A percentile compares a stretch with the other conserved stretches of the same genome.
Conservation (phyloP, 805 yeast species). For the Saturnispora silvae region DNA sequence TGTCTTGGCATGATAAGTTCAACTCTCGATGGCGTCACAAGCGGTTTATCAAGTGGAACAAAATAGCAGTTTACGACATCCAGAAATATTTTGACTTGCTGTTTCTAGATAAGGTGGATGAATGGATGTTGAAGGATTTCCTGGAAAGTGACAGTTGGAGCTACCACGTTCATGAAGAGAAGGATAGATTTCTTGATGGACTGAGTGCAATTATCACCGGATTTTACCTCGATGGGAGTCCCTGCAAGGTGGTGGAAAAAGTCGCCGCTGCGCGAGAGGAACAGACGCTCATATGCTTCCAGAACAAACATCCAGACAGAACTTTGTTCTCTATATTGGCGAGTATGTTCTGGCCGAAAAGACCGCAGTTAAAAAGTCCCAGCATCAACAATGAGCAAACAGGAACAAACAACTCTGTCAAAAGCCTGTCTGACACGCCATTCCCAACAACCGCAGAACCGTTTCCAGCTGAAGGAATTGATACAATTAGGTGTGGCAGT, state of each 20-base stretch:
- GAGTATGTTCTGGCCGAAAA: not conserved
- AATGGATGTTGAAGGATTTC: constrained; percentile 3
- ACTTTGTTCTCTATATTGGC: not conserved
- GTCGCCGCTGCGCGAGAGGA: not conserved
- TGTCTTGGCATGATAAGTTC: not conserved
- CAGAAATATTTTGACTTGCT: constrained; percentile 1
- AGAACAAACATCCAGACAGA: not conserved
- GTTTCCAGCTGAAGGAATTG: not conserved
- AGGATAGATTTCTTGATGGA: constrained; percentile 1
- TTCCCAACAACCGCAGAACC: not conserved
- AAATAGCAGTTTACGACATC: not conserved
- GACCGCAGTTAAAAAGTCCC: too few relatives aligned
- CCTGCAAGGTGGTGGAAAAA: not conserved
- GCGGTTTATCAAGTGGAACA: constrained; percentile 3
- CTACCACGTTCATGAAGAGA: not conserved
- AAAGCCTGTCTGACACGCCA: too few relatives aligned
- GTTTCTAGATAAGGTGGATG: not conserved
- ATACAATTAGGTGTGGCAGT: not conserved
- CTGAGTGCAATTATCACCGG: constrained; percentile 1
- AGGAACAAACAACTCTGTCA: too few relatives aligned
- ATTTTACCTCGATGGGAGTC: constrained; percentile 1
- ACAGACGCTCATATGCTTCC: not conserved
- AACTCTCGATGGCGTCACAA: not conserved
- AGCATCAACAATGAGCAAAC: too few relatives aligned
- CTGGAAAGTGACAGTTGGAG: constrained; percentile 1